A percentile compares a stretch with the other conserved stretches of the same genome.
These are phyloP conservation scores for Claviceps purpurea DNA, from an alignment of 2,329 filamentous ascomycete species.

Conservation along the genomic window DNA sequence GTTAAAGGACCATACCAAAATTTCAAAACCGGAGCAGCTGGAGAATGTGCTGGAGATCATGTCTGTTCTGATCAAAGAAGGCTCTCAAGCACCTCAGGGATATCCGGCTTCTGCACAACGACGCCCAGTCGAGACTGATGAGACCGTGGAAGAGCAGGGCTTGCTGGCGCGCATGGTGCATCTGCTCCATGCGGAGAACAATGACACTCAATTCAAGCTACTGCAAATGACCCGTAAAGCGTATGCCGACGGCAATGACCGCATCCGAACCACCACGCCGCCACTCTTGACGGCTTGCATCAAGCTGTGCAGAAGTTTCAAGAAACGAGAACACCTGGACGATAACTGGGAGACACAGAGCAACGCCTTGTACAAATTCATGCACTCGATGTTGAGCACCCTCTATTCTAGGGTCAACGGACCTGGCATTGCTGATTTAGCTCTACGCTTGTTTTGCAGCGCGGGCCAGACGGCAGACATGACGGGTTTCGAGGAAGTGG, in stretches of 20 bases:
- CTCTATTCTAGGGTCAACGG: constrained; percentile 75
- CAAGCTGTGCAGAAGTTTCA: constrained; percentile 79
- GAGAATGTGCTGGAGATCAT: constrained; percentile 82
- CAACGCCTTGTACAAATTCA: constrained; percentile 85
- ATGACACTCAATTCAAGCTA: constrained; percentile 88
- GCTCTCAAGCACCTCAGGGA: constrained; percentile 67
- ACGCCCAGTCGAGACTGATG: constrained; percentile 73
- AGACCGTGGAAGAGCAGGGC: constrained; percentile 95
- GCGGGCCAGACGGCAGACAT: constrained; percentile 90
- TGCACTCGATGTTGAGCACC: constrained; percentile 76
- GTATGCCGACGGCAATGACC: constrained; percentile 83
- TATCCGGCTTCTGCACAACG: constrained; percentile 73
- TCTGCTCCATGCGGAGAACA: constrained; percentile 67
- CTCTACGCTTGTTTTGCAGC: constrained; percentile 76
- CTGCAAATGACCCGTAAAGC: constrained; percentile 79
- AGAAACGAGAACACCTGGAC: constrained; percentile 73
- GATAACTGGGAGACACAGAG: constrained; percentile 50
- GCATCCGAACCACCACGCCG: constrained; percentile 90
- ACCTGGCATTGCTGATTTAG: constrained; percentile 70
- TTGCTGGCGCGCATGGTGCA: constrained; percentile 91
- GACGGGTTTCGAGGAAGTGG: constrained; percentile 84
- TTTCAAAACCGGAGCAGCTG: constrained; percentile 64
- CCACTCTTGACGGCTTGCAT: constrained; percentile 81
- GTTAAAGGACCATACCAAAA: constrained; percentile 68
- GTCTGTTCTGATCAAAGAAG: constrained; percentile 87